Base-by-base conservation (phyloP, 2,329 filamentous ascomycete genomes). In the Magnaporthales sp. region DNA sequence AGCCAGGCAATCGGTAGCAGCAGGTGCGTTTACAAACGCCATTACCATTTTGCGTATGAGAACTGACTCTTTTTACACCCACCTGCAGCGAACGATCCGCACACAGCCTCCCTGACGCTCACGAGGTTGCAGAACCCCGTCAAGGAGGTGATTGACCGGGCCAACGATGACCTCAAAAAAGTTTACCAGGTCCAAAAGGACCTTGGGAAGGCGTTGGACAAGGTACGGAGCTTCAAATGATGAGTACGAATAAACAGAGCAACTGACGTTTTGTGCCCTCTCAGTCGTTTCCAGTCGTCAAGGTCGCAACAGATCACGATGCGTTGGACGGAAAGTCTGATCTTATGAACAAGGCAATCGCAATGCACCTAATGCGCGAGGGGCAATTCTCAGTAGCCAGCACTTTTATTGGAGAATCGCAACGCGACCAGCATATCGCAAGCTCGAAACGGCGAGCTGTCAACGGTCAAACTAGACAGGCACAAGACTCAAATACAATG, bases 331-430 rank as follows among this genome's bases (percentile, higher is more conserved):
- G 89, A 24, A 88, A 96, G 70, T 85, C 90, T 4, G 82, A 84
- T 19, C 83, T 97, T 13, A 92, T 98, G 74, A 96, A 97, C 78
- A 88, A 93, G 67, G 94, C 95, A 7, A 96, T 99, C 72, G 91
- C 91, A 10, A 97, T 98, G 93, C 95, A 99, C 75, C 85, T 99
- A 26, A 84, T 99, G 54, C 91, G 95, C 56, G 94, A 98, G 79
- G 95, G 95, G 63, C 91, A 97, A 74, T 99, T 99, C 77, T 84
- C 84, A 26, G 93, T 97, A 2, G 94, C 94, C 13, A 88, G 89
- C 19, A 92, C 89, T 1, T 97, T 99, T 72, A 86, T 97, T 63
- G 80, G 84, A 15, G 95, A 98, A 80, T 86, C 81, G 19, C 78
- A 80, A 67, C 76, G 80, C 60, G 19, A 31, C 22, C 22, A 31